A percentile compares a stretch with the other conserved stretches of the same genome.
Evolutionary conservation across 2,329 filamentous ascomycete genomes (phyloP).

Genomic region (Beauveria scarabaeidicola): DNA sequence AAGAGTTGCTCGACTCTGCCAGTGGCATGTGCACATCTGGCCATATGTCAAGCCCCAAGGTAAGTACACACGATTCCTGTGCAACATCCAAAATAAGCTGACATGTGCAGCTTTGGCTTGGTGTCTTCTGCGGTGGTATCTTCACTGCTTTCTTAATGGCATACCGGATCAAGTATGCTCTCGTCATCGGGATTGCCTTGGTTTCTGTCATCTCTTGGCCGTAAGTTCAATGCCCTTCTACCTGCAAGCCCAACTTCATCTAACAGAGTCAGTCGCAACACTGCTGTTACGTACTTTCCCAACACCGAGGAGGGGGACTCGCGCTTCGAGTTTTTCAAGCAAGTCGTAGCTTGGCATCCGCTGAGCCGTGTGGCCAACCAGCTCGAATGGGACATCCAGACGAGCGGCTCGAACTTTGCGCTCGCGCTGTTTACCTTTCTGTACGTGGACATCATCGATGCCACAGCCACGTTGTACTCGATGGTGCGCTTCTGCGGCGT

Average conservation of each 20-base stretch:
- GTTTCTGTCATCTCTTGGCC: conserved; percentile 71
- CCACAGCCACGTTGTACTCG: conserved; percentile 70
- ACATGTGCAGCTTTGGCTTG: conserved; percentile 63
- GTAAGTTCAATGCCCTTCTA: conserved; percentile 32
- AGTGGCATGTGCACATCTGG: conserved; percentile 45
- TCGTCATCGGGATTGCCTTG: conserved; percentile 63
- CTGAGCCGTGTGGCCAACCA: conserved; percentile 54
- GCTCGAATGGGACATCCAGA: conserved; percentile 56
- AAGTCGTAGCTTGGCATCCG: conserved; percentile 63
- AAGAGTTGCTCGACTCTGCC: conserved; percentile 38
- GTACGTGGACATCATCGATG: conserved; percentile 73
- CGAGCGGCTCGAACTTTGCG: conserved; percentile 52
- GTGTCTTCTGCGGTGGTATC: conserved; percentile 71
- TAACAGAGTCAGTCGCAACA: conserved; percentile 42
- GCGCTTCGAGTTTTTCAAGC: conserved; percentile 63
- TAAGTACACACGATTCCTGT: conserved; percentile 21
- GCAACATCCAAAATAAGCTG: neutral
- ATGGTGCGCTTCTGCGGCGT: conserved; percentile 68
- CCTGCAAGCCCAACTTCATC: conserved; percentile 9
- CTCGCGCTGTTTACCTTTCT: conserved; percentile 69
- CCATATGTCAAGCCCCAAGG: conserved; percentile 71
- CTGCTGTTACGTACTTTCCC: conserved; percentile 65
- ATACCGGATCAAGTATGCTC: conserved; percentile 66
- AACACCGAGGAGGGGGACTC: conserved; percentile 54
- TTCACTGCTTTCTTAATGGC: conserved; percentile 75